phyloP scores from a whole-genome alignment of 2,329 filamentous ascomycete species.

The Penicillium sp. region DNA sequence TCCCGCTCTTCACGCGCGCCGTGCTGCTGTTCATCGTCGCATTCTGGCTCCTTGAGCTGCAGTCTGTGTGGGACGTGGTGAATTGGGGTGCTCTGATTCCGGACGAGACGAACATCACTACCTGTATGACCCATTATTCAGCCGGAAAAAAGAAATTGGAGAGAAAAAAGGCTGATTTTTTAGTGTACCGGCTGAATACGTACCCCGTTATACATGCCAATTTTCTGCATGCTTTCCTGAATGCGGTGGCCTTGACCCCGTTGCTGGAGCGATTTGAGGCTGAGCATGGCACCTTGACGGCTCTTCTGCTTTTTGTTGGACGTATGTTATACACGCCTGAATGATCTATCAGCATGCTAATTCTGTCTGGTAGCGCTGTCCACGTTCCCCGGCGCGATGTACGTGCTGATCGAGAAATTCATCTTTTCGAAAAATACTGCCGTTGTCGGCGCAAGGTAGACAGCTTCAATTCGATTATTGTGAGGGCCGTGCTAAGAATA shows the following conservation, averaged over 20 bases:
- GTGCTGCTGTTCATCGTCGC: constrained; percentile 63
- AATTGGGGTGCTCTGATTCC: constrained; percentile 79
- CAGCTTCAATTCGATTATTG: neutral
- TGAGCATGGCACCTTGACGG: constrained; percentile 85
- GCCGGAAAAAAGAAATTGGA: neutral
- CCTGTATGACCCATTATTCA: constrained; percentile 51
- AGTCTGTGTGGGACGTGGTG: constrained; percentile 66
- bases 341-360: neutral
- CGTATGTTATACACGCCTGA: constrained; percentile 60
- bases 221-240: constrained; percentile 75
- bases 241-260: constrained; percentile 76
- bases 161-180: constrained; percentile 4
- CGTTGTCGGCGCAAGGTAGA: constrained; percentile 77
- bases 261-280: constrained; percentile 89
- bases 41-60: constrained; percentile 67
- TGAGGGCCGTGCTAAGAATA: constrained; percentile 15
- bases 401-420: constrained; percentile 72
- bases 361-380: constrained; percentile 59
- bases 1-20: constrained; percentile 82
- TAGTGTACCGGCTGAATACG: constrained; percentile 90
- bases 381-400: constrained; percentile 76
- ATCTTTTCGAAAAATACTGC: constrained; percentile 68
- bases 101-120: constrained; percentile 65
- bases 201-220: constrained; percentile 83
- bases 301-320: constrained; percentile 82